Evolutionary conservation across 805 yeast genomes (phyloP), one percentile per base, ranked within the genome.

Genomic region (Isabelozyma pseudorhagii): DNA sequence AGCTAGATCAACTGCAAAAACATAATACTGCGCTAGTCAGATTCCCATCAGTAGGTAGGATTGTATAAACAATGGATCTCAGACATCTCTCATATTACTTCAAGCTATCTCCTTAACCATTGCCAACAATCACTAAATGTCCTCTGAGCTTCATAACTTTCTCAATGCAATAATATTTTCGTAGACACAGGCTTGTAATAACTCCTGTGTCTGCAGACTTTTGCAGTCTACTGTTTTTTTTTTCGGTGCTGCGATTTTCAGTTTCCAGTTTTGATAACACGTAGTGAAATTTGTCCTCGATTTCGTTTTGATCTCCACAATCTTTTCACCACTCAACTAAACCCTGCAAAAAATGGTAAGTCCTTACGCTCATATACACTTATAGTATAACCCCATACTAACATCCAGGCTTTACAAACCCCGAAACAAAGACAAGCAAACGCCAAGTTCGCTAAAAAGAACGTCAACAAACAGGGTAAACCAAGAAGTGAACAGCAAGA

Each of bases 381-480:
- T 10, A 31, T 10, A 31, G 5, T 8, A 31, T 31, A 21, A 21
- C 36, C 5, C 8, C n/a, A 4, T 31, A 31, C 36, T 31, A 40
- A 18, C 28, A 15, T 10, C 5, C 18, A 75, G 92, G 89, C 88
- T 54, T 61, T 76, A 31, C 97, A 91, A 77, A 87, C 97, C 21
- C 92, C 94, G 50, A 84, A 80, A 61, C 97, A 92, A 72, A 85
- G 92, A 71, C 75, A 81, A 48, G 97, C 96, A n/a, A 92, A 92
- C 68, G 81, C 80, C 61, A 88, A 85, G 66, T 93, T 84, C 67
- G 89, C 87, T 59, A 87, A 85, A 68, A 79, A 76, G 59, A 83
- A 85, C 56, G 87, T 83, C 60, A 78, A 79, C 55, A 84, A 85
- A 64, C 84, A 81, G 74, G 97, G 97, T 49, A 85, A 85, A 72